Evolutionary conservation across 2,329 filamentous ascomycete genomes (phyloP), one percentile per base, ranked within the genome.

Genomic region (Chalaropsis thielavioides): DNA sequence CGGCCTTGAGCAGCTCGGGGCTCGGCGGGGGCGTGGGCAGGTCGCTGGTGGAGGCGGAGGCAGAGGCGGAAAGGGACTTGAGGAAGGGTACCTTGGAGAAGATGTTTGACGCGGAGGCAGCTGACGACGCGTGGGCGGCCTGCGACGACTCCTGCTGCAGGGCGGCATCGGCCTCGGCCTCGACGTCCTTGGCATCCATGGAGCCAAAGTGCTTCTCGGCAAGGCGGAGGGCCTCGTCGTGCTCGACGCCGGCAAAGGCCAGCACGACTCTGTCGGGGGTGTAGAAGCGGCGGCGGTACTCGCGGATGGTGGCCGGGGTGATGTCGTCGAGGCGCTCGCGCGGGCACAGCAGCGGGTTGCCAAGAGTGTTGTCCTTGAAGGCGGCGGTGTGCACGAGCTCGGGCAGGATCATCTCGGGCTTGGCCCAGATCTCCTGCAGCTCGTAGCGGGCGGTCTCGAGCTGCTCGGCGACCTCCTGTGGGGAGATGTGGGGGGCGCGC

Each of bases 381-480:
- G 92, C 94, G 10, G 94, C 91, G 78, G 92, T 94, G 75, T 99
- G 94, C 44, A 97, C 87, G 70, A 99, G 77, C 76, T 99, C 94
- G 0, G 94, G 94, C 67, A 99, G 78, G 70, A 99, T 97, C 65
- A 99, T 82, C 72, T 97, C 92, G 0, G 94, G 92, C 80, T 95
- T 97, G 70, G 88, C 87, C 94, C 94, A 99, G 65, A 99, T 97
- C 78, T 97, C 94, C 27, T 85, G 85, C 74, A 99, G 94, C 77
- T 99, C 94, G 73, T 97, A 99, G 63, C 92, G 85, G 8, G 92
- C 94, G 6, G 92, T 97, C 73, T 89, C 85, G 24, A 99, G 79
- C 76, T 99, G 94, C 73, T 91, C 85, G 22, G 81, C 77, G 0
- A 99, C 89, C 75, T 99, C 94, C 22, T 89, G 84, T 31, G 95